phyloP scores from a whole-genome alignment of 352 stramenopile species.

The Pythium aristosporum region DNA sequence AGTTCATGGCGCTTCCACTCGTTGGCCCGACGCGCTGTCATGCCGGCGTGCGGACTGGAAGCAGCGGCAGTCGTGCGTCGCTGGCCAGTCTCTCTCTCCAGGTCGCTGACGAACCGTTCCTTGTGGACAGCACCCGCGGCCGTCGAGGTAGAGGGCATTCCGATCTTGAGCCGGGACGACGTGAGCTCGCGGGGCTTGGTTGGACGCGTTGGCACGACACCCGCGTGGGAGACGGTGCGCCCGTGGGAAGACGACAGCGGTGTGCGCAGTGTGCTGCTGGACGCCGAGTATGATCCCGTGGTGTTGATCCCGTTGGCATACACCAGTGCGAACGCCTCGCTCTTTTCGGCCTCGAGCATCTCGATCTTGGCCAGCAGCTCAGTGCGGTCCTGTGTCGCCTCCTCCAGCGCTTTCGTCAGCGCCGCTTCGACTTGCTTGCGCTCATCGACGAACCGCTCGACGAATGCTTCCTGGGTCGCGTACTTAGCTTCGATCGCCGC shows the following conservation, averaged over 20 bases:
- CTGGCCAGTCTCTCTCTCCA: slow-evolving; percentile 69
- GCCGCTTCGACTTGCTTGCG: slow-evolving; percentile 52
- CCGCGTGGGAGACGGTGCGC: neutral
- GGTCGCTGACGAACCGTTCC: slow-evolving; percentile 71
- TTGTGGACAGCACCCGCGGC: slow-evolving; percentile 55
- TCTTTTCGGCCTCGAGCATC: slow-evolving; percentile 37
- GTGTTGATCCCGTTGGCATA: neutral
- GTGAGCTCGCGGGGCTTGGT: slow-evolving; percentile 44
- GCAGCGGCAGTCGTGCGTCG: slow-evolving; percentile 27
- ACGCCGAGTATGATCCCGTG: neutral
- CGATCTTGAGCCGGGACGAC: slow-evolving; percentile 15
- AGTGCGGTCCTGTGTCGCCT: slow-evolving; percentile 40
- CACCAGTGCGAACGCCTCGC: slow-evolving; percentile 15
- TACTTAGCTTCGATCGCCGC: slow-evolving; percentile 39
- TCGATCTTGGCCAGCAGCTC: slow-evolving; percentile 40
- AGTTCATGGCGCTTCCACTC: slow-evolving; percentile 38
- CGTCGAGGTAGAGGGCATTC: neutral
- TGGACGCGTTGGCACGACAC: slow-evolving; percentile 50
- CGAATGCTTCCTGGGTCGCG: slow-evolving; percentile 45
- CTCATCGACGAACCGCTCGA: slow-evolving; percentile 44
- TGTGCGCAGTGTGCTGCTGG: slow-evolving; percentile 8
- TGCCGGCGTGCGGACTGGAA: slow-evolving; percentile 18
- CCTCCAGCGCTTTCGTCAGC: slow-evolving; percentile 34
- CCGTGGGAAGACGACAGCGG: slow-evolving; percentile 1
- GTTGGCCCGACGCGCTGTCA: slow-evolving; percentile 30